Base-by-base conservation (phyloP, 768 basidiomycete genomes). In the Kwoniella sp. region DNA sequence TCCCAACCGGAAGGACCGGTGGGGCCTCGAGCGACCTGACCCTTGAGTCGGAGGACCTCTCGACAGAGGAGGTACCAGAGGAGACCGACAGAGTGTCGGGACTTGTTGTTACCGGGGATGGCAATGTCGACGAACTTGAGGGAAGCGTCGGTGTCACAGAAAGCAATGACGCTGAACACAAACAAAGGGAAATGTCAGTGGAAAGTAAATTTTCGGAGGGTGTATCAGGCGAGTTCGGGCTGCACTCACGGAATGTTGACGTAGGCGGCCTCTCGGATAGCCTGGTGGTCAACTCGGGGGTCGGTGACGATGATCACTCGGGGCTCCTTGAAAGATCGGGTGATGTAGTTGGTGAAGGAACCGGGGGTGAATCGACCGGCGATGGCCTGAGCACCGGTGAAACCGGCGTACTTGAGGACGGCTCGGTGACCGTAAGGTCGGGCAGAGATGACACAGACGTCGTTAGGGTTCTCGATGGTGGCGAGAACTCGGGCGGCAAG, bases 51-150 rank as follows among this genome's bases (percentile, higher is more conserved):
- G 82, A 99, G 89, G 74, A 96, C 92, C 80, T 99, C 96, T 74
- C 96, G 90, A 79, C 91, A 90, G 71, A 99, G 90, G 76, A 99
- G 82, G 76, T 80, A 80, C 79, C 79, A 80, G 62, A 80, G 68
- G 33, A 99, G 87, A 85, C 96, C 96, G 74, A 97, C 92, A 6
- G 92, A 88, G 83, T 99, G 92, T 79, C 89, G 89, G 69, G 91
- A 89, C 87, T 97, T 99, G 90, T 99, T 99, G 86, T 98, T 99
- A 67, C 92, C 92, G 68, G 96, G 96, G 83, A 99, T 96, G 60
- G 91, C 94, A 75, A 98, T 88, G 81, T 99, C 96, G 81, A 99
- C 94, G 81, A 92, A 97, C 82, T 92, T 88, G 77, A 98, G 87
- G 62, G 93, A 92, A 51, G 96, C 92, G 82, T 99, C 96, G 74